Evolutionary conservation across 805 yeast species (phyloP), one percentile per base, ranked within the genome.

Genomic region (Grigorovia humatica): DNA sequence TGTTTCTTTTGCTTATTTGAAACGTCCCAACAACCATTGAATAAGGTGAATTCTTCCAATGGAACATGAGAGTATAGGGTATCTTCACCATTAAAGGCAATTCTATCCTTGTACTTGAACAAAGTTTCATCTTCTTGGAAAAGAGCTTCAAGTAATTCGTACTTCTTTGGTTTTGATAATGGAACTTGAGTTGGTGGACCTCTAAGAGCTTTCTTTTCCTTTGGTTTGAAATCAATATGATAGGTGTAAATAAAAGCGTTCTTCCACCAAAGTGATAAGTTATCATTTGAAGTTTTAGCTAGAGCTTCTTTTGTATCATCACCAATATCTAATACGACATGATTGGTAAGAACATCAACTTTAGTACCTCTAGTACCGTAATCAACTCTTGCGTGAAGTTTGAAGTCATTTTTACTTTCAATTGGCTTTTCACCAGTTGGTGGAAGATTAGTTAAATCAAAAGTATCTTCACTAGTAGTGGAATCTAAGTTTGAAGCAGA

Each of bases 81-180:
- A 43, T 59, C 63, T 53, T 59, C 60, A 46, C 63, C 63, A 48
- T 59, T 58, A 49, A 59, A 59, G 6, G 60, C 55, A 41, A 59
- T 58, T 23, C 55, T 50, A 46, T 55, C 57, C 46, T 57, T 53
- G 46, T 58, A 57, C 44, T 58, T 58, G 43, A 29, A 51, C 17
- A 57, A 47, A 20, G 58, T 56, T 32, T 57, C 58, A 48, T 58
- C 59, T 50, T 57, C 58, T 40, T 55, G 52, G 40, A 57, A 54
- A 35, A 59, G 50, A n/a, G 59, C 54, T 12, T 58, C 57, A 17
- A 59, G 40, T 30, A 59, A 47, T 46, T 57, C 59, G 30, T 50
- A 55, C 43, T 53, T 59, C 47, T 59, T 58, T 30, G 57, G 54
- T 45, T 57, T 58, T 4, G 59, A 54, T 41, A 59, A 38, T 41